phyloP scores from a whole-genome alignment of 2,329 filamentous ascomycete species.

The Aspergillus fumigatiaffinis region DNA sequence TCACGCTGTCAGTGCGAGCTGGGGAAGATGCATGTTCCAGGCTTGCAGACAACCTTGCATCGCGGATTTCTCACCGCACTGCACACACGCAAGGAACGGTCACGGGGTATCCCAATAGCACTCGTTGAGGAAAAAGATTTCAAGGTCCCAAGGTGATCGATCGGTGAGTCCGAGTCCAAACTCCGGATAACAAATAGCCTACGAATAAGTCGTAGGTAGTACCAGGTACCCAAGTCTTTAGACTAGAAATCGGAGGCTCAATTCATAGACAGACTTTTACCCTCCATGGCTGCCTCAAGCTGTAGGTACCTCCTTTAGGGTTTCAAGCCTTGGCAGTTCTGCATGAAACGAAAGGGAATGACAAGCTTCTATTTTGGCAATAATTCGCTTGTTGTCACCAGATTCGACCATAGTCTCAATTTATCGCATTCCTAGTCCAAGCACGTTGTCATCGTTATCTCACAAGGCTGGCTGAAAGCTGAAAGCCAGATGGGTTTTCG shows the following conservation, averaged over 20 bases:
- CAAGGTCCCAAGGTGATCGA: not conserved
- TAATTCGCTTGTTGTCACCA: not conserved
- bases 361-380: not conserved
- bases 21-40: not conserved
- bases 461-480: not conserved
- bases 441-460: not conserved
- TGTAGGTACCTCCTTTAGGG: too few relatives aligned
- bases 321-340: not conserved
- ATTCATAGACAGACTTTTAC: too few relatives aligned
- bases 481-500: not conserved
- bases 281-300: too few relatives aligned
- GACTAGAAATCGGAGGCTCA: not conserved
- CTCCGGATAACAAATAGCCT: not conserved
- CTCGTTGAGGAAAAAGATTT: not conserved
- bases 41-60: not conserved
- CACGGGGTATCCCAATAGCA: not conserved
- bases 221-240: not conserved
- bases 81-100: not conserved
- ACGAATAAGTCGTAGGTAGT: not conserved
- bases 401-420: not conserved
- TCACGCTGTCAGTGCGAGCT: not conserved
- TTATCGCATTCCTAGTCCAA: not conserved
- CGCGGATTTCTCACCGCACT: not conserved
- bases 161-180: not conserved
- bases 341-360: not conserved